Percentiles rank a stretch among this genome's conserved stretches.
These are phyloP conservation scores for Penicillium longicatenatum DNA, from an alignment of 495 filamentous ascomycete genomes.

Conservation along the genomic window DNA sequence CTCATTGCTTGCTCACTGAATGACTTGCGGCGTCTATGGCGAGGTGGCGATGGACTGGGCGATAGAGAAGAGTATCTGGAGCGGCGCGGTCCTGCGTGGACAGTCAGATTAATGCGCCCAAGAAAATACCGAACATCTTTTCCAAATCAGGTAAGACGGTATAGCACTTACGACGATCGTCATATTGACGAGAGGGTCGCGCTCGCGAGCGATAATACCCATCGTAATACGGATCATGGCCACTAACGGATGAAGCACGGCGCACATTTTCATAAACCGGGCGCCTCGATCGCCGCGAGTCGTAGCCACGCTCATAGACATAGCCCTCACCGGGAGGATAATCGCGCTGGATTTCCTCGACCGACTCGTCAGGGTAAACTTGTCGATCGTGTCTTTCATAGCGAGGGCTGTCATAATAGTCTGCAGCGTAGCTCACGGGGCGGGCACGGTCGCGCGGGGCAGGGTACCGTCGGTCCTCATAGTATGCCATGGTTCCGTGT, in stretches of 20 bases:
- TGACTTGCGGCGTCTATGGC: conserved; percentile 63
- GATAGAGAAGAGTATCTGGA: conserved; percentile 39
- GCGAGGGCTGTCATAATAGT: conserved; percentile 33
- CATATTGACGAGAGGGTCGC: conserved; percentile 54
- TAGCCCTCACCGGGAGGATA: conserved; percentile 57
- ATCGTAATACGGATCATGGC: conserved; percentile 49
- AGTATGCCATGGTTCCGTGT: conserved; percentile 39
- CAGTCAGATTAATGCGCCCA: background rate
- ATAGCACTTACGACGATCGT: conserved; percentile 44
- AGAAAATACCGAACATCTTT: background rate
- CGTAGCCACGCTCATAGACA: conserved; percentile 54
- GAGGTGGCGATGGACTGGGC: conserved; percentile 46
- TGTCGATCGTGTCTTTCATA: conserved; percentile 35
- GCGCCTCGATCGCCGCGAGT: conserved; percentile 42
- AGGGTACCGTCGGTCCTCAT: conserved; percentile 39
- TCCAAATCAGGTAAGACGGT: background rate
- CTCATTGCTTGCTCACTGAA: conserved; percentile 70
- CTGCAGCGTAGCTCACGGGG: conserved; percentile 34
- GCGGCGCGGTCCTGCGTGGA: conserved; percentile 38
- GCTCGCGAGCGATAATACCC: conserved; percentile 58
- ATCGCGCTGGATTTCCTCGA: conserved; percentile 69
- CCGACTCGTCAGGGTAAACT: conserved; percentile 59
- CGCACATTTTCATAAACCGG: conserved; percentile 37
- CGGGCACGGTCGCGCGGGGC: conserved; percentile 32
- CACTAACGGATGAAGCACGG: conserved; percentile 47